These are phyloP conservation scores for Mollisiaceae sp. DNA, from an alignment of 2,329 filamentous ascomycete species.

Conservation along the genomic window DNA sequence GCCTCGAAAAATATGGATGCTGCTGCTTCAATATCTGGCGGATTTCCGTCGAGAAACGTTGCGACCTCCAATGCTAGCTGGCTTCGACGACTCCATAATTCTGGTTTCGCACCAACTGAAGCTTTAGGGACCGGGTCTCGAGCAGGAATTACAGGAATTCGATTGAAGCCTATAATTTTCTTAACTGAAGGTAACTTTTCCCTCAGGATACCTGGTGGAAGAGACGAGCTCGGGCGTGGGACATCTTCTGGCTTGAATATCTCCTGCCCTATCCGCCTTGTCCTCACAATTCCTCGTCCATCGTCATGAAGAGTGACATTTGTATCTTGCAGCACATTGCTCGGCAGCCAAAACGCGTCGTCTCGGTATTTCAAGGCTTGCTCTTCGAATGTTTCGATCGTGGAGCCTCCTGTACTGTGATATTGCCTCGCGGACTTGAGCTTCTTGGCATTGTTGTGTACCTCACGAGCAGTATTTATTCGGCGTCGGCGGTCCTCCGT, in stretches of 20 bases:
- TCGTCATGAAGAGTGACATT: neutral
- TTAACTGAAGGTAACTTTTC: neutral
- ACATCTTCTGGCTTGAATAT: neutral
- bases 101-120: neutral
- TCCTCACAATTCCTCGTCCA: neutral
- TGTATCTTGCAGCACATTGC: constrained; percentile 26
- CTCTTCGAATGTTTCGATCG: constrained; percentile 35
- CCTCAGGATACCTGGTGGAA: neutral
- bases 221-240: neutral
- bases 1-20: constrained; percentile 33
- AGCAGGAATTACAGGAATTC: neutral
- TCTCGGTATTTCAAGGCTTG: constrained; percentile 28
- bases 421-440: constrained; percentile 52
- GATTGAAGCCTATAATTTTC: neutral
- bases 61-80: constrained; percentile 34
- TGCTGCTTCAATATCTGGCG: constrained; percentile 29
- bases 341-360: constrained; percentile 32
- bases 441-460: constrained; percentile 58
- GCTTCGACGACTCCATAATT: constrained; percentile 24
- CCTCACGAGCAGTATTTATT: constrained; percentile 55
- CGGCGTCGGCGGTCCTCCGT: constrained; percentile 62
- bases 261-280: neutral
- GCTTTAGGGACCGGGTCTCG: neutral
- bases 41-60: constrained; percentile 28
- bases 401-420: constrained; percentile 39